Evolutionary conservation across 345 rosid genomes (phyloP).

Genomic region (Fremontodendron californicum): DNA sequence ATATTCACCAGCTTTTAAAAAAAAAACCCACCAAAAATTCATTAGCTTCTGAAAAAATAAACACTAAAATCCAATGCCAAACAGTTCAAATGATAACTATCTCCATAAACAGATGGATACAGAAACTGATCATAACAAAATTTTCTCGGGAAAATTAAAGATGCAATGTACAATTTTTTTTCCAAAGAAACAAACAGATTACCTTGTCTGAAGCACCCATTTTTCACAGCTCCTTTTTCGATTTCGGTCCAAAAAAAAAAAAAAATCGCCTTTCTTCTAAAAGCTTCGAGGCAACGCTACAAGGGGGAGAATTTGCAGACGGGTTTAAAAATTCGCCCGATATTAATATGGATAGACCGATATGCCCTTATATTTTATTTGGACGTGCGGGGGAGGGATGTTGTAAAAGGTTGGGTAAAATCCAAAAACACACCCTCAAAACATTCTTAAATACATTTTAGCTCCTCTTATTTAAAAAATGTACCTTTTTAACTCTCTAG

Average conservation of each 20-base stretch:
- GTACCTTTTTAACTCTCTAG: too few species aligned
- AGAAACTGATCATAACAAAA: not conserved
- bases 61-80: not conserved
- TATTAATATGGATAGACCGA: not conserved
- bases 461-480: too few species aligned
- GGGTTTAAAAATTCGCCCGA: not conserved
- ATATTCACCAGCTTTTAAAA: not conserved
- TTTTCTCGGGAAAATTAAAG: not conserved
- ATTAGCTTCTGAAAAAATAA: not conserved
- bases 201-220: constrained; percentile 9
- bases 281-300: not conserved
- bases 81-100: not conserved
- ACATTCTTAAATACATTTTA: too few species aligned
- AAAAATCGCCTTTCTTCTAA: not conserved
- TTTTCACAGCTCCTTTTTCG: not conserved
- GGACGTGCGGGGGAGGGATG: not conserved
- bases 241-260: not conserved
- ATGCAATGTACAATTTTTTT: not conserved
- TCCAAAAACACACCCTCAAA: too few species aligned
- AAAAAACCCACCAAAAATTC: not conserved
- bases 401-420: too few species aligned
- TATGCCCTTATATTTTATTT: not conserved
- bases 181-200: not conserved
- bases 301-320: not conserved
- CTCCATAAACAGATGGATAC: not conserved